Conservation (phyloP, 768 basidiomycete species). For the Tulasnella sp. region DNA sequence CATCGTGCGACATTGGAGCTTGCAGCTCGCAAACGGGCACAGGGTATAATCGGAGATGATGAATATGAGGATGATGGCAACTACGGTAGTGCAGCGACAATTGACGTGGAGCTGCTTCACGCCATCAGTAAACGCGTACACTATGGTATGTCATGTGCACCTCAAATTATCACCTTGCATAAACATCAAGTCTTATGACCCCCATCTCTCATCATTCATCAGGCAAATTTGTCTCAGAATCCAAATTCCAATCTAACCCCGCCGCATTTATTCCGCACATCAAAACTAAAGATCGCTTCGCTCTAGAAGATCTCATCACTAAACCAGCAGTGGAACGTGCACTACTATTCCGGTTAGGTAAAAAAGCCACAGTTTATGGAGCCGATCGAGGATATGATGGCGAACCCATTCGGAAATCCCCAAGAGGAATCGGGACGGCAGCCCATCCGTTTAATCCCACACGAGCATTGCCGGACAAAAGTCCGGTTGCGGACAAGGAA, state of each 20-base stretch:
- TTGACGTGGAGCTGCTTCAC: slow-evolving; percentile 94
- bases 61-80: slow-evolving; percentile 91
- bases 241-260: slow-evolving; percentile 83
- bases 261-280: slow-evolving; percentile 89
- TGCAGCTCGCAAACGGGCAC: slow-evolving; percentile 49
- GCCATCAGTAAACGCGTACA: slow-evolving; percentile 97
- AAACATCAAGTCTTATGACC: background rate
- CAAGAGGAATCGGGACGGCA: background rate
- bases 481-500: background rate
- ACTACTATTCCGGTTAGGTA: slow-evolving; percentile 67
- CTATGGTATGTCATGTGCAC: slow-evolving; percentile 51
- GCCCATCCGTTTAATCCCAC: no score
- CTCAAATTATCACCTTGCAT: background rate
- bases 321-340: slow-evolving; percentile 90
- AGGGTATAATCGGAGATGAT: slow-evolving; percentile 50
- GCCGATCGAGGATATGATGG: slow-evolving; percentile 70
- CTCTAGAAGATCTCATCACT: slow-evolving; percentile 80
- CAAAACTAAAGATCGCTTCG: slow-evolving; percentile 55
- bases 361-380: slow-evolving; percentile 66
- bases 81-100: slow-evolving; percentile 87
- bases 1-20: slow-evolving; percentile 52
- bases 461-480: background rate
- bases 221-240: slow-evolving; percentile 99
- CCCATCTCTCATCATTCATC: slow-evolving; percentile 6
- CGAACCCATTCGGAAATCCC: slow-evolving; percentile 29